Base-by-base conservation (phyloP, 352 stramenopile species). In the Pythium sp. region DNA sequence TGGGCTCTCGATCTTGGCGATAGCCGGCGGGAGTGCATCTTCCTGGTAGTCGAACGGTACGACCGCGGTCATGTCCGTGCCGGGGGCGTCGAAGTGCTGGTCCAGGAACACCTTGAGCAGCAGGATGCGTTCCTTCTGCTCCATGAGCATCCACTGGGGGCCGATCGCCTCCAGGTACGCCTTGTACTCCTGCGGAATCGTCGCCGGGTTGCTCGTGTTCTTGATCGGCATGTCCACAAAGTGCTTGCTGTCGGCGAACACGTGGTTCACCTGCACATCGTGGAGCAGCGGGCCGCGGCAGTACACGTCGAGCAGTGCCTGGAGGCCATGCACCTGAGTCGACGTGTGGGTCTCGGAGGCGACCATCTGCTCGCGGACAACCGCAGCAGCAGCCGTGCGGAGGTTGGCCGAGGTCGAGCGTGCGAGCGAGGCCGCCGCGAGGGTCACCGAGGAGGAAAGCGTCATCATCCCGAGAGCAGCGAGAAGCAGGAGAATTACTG, bases 161-260 rank as follows among this genome's bases (percentile, higher is more conserved):
- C 68, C 61, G 36, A 72, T 28, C 59, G 72, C 73, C 55, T 74
- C 54, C 22, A 58, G 65, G 62, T 90, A 81, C 6, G 77, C 77
- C 22, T 69, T 26, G 22, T 82, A 69, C 26, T 64, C 51, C 11
- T 55, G 15, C n/a, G 51, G 62, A 30, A 88, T 76, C 28, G 72
- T 72, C 18, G 70, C 72, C 15, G 74, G 66, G 49, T 67, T 74
- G 62, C 68, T 75, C 53, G 64, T 70, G 28, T 18, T 15, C 68
- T 82, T 88, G 62, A 97, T 80, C 26, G 90, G 86, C 89, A 96
- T 95, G 72, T 97, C 89, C 3, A 97, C 91, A 74, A 97, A 97
- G 56, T 90, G 75, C 62, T 97, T 97, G 75, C 81, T 91, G 72
- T 97, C 91, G 12, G 73, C 69, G 60, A 94, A 97, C 28, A 97